These are phyloP conservation scores for Hemisphaericaspora xylanilytica DNA, from an alignment of 1,139 yeast genomes.

Conservation along the genomic window DNA sequence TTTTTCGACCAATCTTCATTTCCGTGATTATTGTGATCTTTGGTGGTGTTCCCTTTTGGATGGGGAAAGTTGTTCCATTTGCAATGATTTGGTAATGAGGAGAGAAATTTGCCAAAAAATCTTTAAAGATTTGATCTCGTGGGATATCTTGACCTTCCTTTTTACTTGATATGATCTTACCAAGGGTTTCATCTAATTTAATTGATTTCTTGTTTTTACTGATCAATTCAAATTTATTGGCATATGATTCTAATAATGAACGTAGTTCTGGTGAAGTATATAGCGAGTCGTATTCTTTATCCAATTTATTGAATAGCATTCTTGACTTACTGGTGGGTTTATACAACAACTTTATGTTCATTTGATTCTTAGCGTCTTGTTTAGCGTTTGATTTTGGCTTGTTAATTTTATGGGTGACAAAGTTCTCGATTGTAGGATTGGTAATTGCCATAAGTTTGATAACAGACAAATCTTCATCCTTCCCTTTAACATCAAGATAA, in stretches of 20 bases:
- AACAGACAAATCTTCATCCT: constrained; percentile 68
- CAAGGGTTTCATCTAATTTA: constrained; percentile 48
- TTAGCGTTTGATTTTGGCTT: constrained; percentile 17
- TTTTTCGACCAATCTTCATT: constrained; percentile 77
- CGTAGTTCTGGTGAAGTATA: constrained; percentile 59
- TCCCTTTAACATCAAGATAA: constrained; percentile 66
- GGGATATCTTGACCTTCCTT: constrained; percentile 20
- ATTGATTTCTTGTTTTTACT: constrained; percentile 48
- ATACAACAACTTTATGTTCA: constrained; percentile 37
- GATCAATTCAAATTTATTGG: constrained; percentile 50
- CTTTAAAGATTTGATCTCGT: constrained; percentile 53
- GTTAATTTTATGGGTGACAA: constrained; percentile 59
- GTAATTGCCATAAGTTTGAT: constrained; percentile 48
- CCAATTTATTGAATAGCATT: constrained; percentile 48
- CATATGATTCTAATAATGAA: constrained; percentile 51
- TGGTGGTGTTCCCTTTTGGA: constrained; percentile 64
- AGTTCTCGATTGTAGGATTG: constrained; percentile 48
- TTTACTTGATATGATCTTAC: constrained; percentile 22
- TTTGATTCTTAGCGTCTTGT: constrained; percentile 17
- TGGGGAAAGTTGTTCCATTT: constrained; percentile 31
- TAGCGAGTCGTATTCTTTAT: constrained; percentile 31
- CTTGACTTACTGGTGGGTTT: constrained; percentile 55
- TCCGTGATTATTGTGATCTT: constrained; percentile 66
- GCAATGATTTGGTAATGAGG: constrained; percentile 53
- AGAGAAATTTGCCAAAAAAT: constrained; percentile 53